Evolutionary conservation across 2,329 filamentous ascomycete species (phyloP).

Genomic region (Alternaria triticimaculans): DNA sequence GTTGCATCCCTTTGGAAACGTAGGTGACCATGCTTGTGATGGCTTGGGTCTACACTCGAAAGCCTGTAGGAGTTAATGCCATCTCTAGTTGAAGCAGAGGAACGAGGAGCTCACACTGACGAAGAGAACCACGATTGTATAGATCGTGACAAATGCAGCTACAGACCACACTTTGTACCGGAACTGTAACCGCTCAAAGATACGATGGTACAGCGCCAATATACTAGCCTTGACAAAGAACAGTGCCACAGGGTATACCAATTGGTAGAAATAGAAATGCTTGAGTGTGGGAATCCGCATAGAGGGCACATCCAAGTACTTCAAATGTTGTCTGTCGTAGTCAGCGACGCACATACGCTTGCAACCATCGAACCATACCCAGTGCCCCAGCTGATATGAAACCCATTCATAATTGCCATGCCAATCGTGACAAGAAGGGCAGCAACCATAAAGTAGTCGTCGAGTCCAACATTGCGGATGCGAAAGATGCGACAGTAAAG

Average conservation of each 20-base stretch:
- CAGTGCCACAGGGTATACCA: constrained; percentile 30
- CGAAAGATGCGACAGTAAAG: not conserved
- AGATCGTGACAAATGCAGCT: constrained; percentile 13
- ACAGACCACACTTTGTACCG: constrained; percentile 9
- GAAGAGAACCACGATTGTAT: constrained; percentile 19
- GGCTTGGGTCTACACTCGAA: constrained; percentile 24
- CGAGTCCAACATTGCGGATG: not conserved
- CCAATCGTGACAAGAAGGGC: constrained; percentile 2
- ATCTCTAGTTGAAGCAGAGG: not conserved
- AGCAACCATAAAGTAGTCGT: not conserved
- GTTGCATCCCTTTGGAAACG: constrained; percentile 30
- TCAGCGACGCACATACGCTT: not conserved
- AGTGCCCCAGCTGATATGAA: constrained; percentile 6
- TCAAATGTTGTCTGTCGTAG: not conserved
- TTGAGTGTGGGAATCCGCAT: not conserved
- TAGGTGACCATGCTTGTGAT: constrained; percentile 22
- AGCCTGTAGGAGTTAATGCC: constrained; percentile 11
- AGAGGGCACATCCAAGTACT: not conserved
- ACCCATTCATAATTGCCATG: constrained; percentile 3
- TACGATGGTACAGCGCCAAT: constrained; percentile 28
- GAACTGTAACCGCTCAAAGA: constrained; percentile 20
- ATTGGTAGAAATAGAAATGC: constrained; percentile 30
- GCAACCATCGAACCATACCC: not conserved
- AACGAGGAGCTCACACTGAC: constrained; percentile 12
- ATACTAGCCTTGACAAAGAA: constrained; percentile 31